Evolutionary conservation across 1,284 basidiomycete genomes (phyloP), one percentile per base, ranked within the genome.

Genomic region (Sporisorium reilianum): DNA sequence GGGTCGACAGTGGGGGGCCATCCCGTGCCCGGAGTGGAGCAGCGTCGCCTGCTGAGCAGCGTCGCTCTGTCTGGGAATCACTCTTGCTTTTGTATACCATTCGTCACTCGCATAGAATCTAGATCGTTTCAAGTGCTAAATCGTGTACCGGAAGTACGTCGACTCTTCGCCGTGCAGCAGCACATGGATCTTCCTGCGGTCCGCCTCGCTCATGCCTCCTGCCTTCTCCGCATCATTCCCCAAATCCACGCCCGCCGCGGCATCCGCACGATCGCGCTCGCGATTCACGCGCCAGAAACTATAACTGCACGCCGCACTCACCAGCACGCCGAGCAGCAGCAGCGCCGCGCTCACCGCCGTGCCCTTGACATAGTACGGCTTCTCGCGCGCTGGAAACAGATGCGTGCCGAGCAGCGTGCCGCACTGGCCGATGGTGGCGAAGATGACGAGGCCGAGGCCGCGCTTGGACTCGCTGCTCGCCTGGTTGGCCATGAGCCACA

Each of bases 351-450:
- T 75, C n/a, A 67, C 66, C 20, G 62, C 64, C 8, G 78, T 79
- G 9, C 78, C 80, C 26, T 66, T 70, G 42, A 64, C 62, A 49
- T 81, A 81, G 55, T 77, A 77, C 22, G 80, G 80, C 32, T 36
- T 41, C 40, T 80, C 77, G 0, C 26, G 41, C 11, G 63, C 68
- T 9, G 79, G 79, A 49, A 79, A 81, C 5, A 81, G 64, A 32
- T 68, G 56, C n/a, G 77, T 80, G 34, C 80, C 80, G 5, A 81
- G 48, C 49, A 81, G 38, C 3, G 80, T 77, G 3, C 76, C 78
- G 44, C 71, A 77, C 50, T 84, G 82, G 1, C 81, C 79, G 28
- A 83, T 62, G 0, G 78, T 70, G 11, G 79, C 82, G 26, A 83
- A 75, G 23, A 82, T 61, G 22, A 78, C 49, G 30, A 84, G 64